Evolutionary conservation across 495 filamentous ascomycete genomes (phyloP).

Genomic region (Saxispiralis lemnorum): DNA sequence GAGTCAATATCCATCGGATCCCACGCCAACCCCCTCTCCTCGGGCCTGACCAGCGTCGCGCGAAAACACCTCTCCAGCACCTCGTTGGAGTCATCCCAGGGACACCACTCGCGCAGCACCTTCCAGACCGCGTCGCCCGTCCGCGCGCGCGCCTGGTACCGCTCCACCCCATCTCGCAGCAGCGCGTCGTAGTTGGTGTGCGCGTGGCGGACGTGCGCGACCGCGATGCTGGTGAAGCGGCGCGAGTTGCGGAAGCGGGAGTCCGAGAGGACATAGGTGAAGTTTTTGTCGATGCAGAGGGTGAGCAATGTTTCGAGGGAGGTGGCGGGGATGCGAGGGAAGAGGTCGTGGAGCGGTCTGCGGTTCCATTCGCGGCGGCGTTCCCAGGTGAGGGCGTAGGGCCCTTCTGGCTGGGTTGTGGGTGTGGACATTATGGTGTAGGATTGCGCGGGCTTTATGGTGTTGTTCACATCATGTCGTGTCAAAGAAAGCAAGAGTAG

Average conservation of each 20-base stretch:
- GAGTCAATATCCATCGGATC: conserved; percentile 17
- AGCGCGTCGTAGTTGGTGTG: conserved; percentile 74
- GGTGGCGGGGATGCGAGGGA: conserved; percentile 11
- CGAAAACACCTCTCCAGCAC: conserved; percentile 10
- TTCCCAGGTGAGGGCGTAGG: too few relatives aligned
- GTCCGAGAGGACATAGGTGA: conserved; percentile 13
- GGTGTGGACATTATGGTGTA: too few relatives aligned
- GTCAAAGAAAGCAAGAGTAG: too few relatives aligned
- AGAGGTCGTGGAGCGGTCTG: conserved; percentile 9
- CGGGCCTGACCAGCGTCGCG: conserved; percentile 11
- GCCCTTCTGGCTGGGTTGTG: not conserved
- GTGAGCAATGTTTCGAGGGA: conserved; percentile 12
- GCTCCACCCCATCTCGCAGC: conserved; percentile 38
- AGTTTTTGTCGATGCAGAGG: conserved; percentile 11
- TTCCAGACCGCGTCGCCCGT: conserved; percentile 11
- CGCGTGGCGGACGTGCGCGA: conserved; percentile 69
- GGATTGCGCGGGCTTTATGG: too few relatives aligned
- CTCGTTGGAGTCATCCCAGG: conserved; percentile 14
- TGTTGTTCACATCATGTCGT: too few relatives aligned
- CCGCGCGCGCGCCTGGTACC: conserved; percentile 40
- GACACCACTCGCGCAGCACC: conserved; percentile 15
- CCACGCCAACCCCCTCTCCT: conserved; percentile 13
- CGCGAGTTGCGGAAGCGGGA: conserved; percentile 10
- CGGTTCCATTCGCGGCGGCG: conserved; percentile 15
- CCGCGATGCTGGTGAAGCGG: conserved; percentile 9